phyloP scores from a whole-genome alignment of 306 rosid species.

The Astragalus membranaceus region DNA sequence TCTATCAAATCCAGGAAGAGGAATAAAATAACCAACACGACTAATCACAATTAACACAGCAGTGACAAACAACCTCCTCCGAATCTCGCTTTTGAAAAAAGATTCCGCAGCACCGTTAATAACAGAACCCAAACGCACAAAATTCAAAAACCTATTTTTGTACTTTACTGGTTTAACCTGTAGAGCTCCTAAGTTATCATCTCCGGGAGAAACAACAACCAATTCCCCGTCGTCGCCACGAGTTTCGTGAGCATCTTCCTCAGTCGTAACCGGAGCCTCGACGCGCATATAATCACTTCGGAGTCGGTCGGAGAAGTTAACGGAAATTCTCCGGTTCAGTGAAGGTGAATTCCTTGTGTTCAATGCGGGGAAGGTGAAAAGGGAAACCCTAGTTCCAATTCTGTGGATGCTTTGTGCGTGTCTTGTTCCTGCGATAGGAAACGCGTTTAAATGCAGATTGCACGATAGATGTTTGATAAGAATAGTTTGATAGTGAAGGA shows the following conservation, averaged over 20 bases:
- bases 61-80: conserved; percentile 82
- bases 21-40: conserved; percentile 91
- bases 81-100: conserved; percentile 89
- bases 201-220: conserved; percentile 11
- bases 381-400: conserved; percentile 21
- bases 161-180: conserved; percentile 34
- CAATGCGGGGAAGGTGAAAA: conserved; percentile 11
- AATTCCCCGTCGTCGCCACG: conserved; percentile 16
- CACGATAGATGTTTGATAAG: not conserved
- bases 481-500: too few relatives aligned
- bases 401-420: conserved; percentile 22
- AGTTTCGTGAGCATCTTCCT: conserved; percentile 26
- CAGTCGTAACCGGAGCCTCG: conserved; percentile 33
- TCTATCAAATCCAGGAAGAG: conserved; percentile 94
- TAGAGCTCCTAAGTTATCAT: not conserved
- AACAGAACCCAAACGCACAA: conserved; percentile 71
- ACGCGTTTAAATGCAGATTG: not conserved
- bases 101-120: conserved; percentile 78
- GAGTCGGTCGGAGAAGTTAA: conserved; percentile 36
- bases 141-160: conserved; percentile 63
- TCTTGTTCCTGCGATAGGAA: conserved; percentile 26
- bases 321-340: conserved; percentile 27
- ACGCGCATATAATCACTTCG: conserved; percentile 33
- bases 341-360: conserved; percentile 22
- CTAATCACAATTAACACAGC: conserved; percentile 75